These are phyloP conservation scores for Hymenochaete sp. DNA, from an alignment of 1,284 basidiomycete genomes.

Conservation along the genomic window DNA sequence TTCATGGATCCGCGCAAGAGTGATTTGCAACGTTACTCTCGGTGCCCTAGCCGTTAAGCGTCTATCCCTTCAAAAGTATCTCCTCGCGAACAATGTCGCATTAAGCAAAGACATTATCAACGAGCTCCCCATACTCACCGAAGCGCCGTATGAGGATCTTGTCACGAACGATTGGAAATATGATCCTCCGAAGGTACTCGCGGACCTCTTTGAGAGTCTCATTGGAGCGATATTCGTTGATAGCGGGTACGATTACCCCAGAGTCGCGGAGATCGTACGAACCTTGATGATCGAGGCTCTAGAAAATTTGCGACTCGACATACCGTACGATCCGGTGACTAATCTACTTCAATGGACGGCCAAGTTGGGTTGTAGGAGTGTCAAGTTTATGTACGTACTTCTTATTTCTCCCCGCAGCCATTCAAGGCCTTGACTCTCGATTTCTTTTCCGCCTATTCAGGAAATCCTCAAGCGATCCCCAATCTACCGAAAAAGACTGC, in stretches of 20 bases:
- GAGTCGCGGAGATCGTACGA: conserved; percentile 49
- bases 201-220: conserved; percentile 74
- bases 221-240: conserved; percentile 82
- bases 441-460: conserved; percentile 26
- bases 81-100: conserved; percentile 63
- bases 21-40: conserved; percentile 67
- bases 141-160: conserved; percentile 49
- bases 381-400: conserved; percentile 36
- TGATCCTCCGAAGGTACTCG: conserved; percentile 74
- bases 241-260: conserved; percentile 62
- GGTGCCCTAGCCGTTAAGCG: conserved; percentile 58
- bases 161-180: conserved; percentile 66
- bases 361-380: conserved; percentile 42
- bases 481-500: conserved; percentile 39
- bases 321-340: conserved; percentile 59
- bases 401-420: background rate
- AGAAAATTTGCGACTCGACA: conserved; percentile 42
- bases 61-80: conserved; percentile 58
- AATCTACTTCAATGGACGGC: conserved; percentile 57
- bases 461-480: conserved; percentile 37
- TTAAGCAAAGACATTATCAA: conserved; percentile 54
- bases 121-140: conserved; percentile 50
- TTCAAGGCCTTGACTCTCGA: background rate
- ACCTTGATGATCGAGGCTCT: conserved; percentile 56
- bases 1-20: conserved; percentile 57